Base-by-base conservation (phyloP, 805 yeast species). In the Kuraishia borneana region DNA sequence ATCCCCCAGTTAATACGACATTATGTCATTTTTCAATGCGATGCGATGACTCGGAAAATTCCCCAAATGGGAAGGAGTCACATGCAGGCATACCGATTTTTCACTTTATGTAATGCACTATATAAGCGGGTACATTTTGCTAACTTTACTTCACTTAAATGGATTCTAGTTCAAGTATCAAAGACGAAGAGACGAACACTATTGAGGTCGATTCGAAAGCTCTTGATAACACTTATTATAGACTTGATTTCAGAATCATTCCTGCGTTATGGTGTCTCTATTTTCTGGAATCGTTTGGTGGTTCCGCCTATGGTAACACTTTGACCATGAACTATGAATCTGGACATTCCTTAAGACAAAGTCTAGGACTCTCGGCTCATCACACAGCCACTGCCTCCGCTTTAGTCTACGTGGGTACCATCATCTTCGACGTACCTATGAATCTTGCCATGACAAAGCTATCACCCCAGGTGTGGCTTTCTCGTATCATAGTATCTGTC, bases 381-480 rank as follows among this genome's bases (percentile, higher is more conserved):
- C 71, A 82, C 41, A 66, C 70, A 1, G 72, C 88, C 2, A 70
- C 79, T 2, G 94, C 94, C 2, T 74, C 82, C 16, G 92, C 95
- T 0, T 62, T 84, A 28, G 78, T 80, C 60, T 83, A 73, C 46
- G 94, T 84, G 13, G 95, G 88, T 4, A 83, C 72, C 52, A 83
- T 84, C 43, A 60, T 84, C 28, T 84, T 84, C 49, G 95, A 84
- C 54, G 76, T 84, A 23, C 95, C 95, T 22, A 83, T 83, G 88
- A 84, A 84, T 54, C 63, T 84, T 44, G 58, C 73, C 33, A 83
- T 84, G 94, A 83, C 94, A n/a, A 63, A 65, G 36, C 68, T 83
- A 6, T 76, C 87, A 18, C 94, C 95, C 2, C 92, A 84, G 45
- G 69, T 80, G 1, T 84, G 95, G 95, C 59, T 84, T 41, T 64